phyloP scores from a whole-genome alignment of 495 filamentous ascomycete species.

The Aspergillus nanangensis region DNA sequence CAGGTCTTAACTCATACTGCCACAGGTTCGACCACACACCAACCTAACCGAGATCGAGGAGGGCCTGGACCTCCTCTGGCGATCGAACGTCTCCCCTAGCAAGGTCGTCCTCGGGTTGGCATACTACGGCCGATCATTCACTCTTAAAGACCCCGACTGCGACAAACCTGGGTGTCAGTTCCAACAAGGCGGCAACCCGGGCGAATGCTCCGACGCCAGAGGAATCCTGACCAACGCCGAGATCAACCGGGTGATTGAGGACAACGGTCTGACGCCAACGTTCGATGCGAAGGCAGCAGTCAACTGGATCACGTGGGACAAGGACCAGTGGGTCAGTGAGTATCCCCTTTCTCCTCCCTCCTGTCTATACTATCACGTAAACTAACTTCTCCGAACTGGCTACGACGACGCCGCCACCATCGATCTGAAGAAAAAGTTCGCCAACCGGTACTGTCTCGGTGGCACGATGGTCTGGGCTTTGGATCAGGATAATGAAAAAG shows the following conservation, averaged over 20 bases:
- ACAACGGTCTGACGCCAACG: background rate
- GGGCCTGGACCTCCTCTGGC: slow-evolving; percentile 46
- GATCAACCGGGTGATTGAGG: background rate
- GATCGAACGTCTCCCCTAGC: slow-evolving; percentile 35
- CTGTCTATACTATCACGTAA: no score
- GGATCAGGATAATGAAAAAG: slow-evolving; percentile 20
- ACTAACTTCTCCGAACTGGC: no score
- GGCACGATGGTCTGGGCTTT: slow-evolving; percentile 35
- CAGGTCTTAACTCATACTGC: no score
- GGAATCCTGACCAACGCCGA: slow-evolving; percentile 23
- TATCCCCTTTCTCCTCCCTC: no score
- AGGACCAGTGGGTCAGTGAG: slow-evolving; percentile 37
- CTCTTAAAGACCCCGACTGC: slow-evolving; percentile 20
- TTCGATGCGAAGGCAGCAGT: slow-evolving; percentile 22
- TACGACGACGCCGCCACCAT: slow-evolving; percentile 38
- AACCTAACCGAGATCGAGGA: slow-evolving; percentile 54
- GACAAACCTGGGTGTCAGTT: slow-evolving; percentile 24
- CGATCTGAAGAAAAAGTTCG: slow-evolving; percentile 31
- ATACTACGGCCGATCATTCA: slow-evolving; percentile 48
- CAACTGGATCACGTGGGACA: slow-evolving; percentile 27
- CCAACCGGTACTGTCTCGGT: slow-evolving; percentile 28
- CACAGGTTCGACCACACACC: slow-evolving; percentile 42
- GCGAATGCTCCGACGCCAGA: slow-evolving; percentile 20
- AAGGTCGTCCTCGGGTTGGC: slow-evolving; percentile 45
- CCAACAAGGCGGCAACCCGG: slow-evolving; percentile 18